Base-by-base conservation (phyloP, 176 grass and related monocot species). In the Stipa capillata region DNA sequence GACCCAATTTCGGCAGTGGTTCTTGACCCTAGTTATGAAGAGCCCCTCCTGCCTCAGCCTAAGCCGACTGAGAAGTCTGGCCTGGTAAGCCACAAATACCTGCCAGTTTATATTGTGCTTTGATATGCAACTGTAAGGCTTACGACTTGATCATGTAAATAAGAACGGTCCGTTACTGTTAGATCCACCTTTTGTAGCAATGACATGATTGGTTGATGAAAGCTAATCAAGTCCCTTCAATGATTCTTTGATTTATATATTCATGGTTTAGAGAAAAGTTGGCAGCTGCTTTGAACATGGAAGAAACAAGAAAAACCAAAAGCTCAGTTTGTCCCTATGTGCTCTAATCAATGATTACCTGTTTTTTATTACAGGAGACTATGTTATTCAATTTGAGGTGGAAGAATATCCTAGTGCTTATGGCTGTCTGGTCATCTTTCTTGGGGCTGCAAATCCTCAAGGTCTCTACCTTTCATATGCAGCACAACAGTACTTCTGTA, bases 381-480 rank as follows among this genome's bases (percentile, higher is more conserved):
- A 58, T 99, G 31, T 18, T 75, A 40, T 96, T 91, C 90, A 99
- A 99, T 52, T 47, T 91, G 87, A 99, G 88, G 23, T 93, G 90
- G 90, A 95, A 93, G 87, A 84, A 91, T 76, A 89, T 96, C 27
- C 66, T 91, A 31, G 55, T 96, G 18, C 78, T 99, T 20, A 62
- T 95, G 84, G 14, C 87, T 18, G 75, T 89, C 43, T 99, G 97
- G 97, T 93, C 75, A 24, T 76, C 41, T 62, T 99, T 93, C 78
- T 72, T 99, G 70, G 75, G 78, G 73, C 88, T 99, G 35, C 97
- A 99, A 87, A 47, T 99, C 24, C 25, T 99, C 21, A 99, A 96
- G 97, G 97, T 93, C 23, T 41, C 50, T 32, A 73, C 71, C 55
- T 82, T 57, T 44, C 29, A 69, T 31, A 50, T 17, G 20, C 33